Conservation (phyloP, 164 flowering plant genomes). For the Umbilicus rupestris region DNA sequence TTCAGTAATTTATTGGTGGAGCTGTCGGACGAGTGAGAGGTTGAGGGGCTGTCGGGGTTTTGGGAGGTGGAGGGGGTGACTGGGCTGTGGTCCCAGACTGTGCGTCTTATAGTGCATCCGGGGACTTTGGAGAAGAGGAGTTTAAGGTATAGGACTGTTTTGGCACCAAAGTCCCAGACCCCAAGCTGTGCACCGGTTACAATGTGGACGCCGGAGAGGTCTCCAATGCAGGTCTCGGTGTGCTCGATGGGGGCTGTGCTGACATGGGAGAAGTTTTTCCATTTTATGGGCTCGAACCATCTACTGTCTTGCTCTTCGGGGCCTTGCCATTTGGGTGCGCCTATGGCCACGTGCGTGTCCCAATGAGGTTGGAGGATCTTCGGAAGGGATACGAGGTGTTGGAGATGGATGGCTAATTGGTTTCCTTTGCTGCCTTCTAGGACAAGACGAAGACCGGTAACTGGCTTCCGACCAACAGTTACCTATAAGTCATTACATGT, state of each 20-base stretch:
- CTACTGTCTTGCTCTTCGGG: conserved; percentile 98
- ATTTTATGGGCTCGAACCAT: conserved; percentile 96
- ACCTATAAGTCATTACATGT: conserved; percentile 34
- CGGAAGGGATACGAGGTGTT: conserved; percentile 85
- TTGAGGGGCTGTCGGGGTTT: conserved; percentile 28
- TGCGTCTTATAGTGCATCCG: conserved; percentile 87
- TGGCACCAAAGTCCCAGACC: conserved; percentile 95
- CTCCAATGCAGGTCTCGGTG: conserved; percentile 80
- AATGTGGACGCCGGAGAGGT: conserved; percentile 89
- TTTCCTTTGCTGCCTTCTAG: conserved; percentile 83
- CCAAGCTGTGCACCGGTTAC: conserved; percentile 97
- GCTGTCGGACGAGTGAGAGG: conserved; percentile 37
- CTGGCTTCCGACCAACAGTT: conserved; percentile 94
- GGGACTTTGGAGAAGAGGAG: conserved; percentile 95
- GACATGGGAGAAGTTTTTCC: conserved; percentile 98
- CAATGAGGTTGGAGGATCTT: conserved; percentile 93
- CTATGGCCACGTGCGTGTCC: conserved; percentile 85
- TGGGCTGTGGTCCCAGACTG: conserved; percentile 96
- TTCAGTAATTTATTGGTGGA: conserved; percentile 57
- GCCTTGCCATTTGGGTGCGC: conserved; percentile 94
- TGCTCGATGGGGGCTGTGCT: conserved; percentile 95
- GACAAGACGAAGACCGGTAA: conserved; percentile 81
- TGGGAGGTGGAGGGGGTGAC: conserved; percentile 18
- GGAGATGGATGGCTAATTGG: conserved; percentile 73
- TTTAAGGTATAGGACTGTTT: conserved; percentile 81